These are phyloP conservation scores for Plasmodium falciparum DNA, from an alignment of 169 alveolate genomes.

Conservation along the genomic window DNA sequence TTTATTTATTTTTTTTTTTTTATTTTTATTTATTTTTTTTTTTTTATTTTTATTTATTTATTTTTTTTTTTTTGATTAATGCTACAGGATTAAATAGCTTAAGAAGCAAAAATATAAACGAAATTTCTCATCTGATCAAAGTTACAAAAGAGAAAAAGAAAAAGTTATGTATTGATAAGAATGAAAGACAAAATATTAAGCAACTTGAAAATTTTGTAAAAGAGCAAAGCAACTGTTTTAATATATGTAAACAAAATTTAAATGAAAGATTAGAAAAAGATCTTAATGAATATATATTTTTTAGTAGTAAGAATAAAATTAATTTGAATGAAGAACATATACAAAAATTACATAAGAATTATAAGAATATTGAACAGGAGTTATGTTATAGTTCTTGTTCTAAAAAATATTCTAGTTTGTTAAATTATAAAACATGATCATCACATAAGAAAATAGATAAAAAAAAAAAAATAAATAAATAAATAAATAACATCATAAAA, in stretches of 20 bases:
- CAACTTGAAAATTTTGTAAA: slow-evolving; percentile 30
- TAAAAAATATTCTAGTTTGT: slow-evolving; percentile 10
- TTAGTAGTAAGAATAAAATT: slow-evolving; percentile 35
- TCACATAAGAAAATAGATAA: neutral
- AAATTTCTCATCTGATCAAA: slow-evolving; percentile 44
- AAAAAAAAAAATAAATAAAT: too few species aligned
- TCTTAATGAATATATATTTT: slow-evolving; percentile 11
- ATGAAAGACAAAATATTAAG: slow-evolving; percentile 33
- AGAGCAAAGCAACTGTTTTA: slow-evolving; percentile 37
- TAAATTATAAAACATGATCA: slow-evolving; percentile 1
- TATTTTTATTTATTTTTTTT: neutral
- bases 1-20: too few species aligned
- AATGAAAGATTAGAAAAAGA: slow-evolving; percentile 45
- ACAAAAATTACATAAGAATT: slow-evolving; percentile 36
- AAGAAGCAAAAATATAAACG: slow-evolving; percentile 43
- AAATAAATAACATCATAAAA: neutral
- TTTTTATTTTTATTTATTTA: neutral
- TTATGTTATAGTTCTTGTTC: slow-evolving; percentile 53
- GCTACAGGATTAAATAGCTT: slow-evolving; percentile 37
- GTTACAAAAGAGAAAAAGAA: slow-evolving; percentile 29
- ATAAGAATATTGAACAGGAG: slow-evolving; percentile 39
- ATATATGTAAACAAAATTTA: slow-evolving; percentile 41
- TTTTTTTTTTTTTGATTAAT: neutral
- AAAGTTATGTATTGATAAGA: slow-evolving; percentile 2
- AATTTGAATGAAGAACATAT: slow-evolving; percentile 34